phyloP scores from a whole-genome alignment of 2,329 filamentous ascomycete species.

The Juglanconis sp. region DNA sequence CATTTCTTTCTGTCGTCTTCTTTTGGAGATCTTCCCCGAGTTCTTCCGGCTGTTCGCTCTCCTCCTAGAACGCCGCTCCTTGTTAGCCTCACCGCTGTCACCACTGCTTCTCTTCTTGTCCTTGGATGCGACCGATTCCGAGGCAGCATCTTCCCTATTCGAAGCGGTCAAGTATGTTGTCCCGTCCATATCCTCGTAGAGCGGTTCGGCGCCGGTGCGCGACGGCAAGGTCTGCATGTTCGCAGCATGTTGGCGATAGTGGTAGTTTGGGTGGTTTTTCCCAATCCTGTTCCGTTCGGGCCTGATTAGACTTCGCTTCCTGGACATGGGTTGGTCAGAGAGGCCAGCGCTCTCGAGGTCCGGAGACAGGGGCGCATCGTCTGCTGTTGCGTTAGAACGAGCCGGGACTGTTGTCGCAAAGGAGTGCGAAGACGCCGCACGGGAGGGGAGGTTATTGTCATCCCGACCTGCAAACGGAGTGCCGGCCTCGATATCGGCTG shows the following conservation, averaged over 20 bases:
- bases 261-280: slow-evolving; percentile 86
- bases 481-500: slow-evolving; percentile 69
- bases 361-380: slow-evolving; percentile 53
- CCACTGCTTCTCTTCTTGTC: slow-evolving; percentile 32
- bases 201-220: slow-evolving; percentile 86
- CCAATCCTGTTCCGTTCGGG: slow-evolving; percentile 86
- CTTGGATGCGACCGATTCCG: slow-evolving; percentile 41
- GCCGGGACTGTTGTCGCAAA: slow-evolving; percentile 55
- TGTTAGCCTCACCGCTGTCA: slow-evolving; percentile 36
- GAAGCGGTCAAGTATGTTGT: slow-evolving; percentile 53
- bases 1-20: slow-evolving; percentile 45
- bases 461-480: slow-evolving; percentile 5
- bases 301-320: slow-evolving; percentile 85
- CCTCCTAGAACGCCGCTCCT: slow-evolving; percentile 30
- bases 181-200: slow-evolving; percentile 73
- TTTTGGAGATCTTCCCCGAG: slow-evolving; percentile 61
- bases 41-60: slow-evolving; percentile 36
- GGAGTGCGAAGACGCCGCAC: slow-evolving; percentile 53
- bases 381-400: slow-evolving; percentile 51
- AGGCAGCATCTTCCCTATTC: slow-evolving; percentile 43
- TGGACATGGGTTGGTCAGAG: slow-evolving; percentile 34
- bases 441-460: slow-evolving; percentile 8
- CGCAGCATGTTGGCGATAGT: slow-evolving; percentile 92
- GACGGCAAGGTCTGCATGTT: slow-evolving; percentile 90
- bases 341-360: slow-evolving; percentile 24